Conservation (phyloP, 2,329 filamentous ascomycete species). For the Ophiocordyceps camponoti-leonardi region DNA sequence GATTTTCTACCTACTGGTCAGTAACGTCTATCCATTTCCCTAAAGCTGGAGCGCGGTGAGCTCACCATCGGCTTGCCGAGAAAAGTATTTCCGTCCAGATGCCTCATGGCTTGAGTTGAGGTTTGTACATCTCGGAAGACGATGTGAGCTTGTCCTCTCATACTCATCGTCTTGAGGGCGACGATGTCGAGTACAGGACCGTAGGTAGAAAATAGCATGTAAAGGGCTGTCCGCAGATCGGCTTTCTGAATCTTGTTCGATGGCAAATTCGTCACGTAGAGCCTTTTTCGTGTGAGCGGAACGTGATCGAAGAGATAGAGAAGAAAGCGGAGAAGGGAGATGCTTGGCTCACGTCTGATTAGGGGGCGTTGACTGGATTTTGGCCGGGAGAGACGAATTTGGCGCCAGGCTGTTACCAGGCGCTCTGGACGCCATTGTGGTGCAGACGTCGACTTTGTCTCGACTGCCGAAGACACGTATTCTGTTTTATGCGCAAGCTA, state of each 20-base stretch:
- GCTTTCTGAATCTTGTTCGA: conserved; percentile 80
- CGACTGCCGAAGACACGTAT: background rate
- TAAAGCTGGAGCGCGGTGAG: background rate
- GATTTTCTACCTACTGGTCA: conserved; percentile 48
- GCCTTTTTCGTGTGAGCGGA: conserved; percentile 26
- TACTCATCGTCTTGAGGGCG: conserved; percentile 72
- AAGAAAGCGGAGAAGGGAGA: conserved; percentile 1
- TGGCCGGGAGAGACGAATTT: conserved; percentile 26
- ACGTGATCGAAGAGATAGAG: background rate
- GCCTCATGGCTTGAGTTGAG: conserved; percentile 86
- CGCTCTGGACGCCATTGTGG: conserved; percentile 19
- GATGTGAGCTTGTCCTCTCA: conserved; percentile 91
- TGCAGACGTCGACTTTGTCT: background rate
- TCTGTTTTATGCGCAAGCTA: background rate
- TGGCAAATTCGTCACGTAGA: conserved; percentile 76
- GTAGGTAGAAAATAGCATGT: conserved; percentile 88
- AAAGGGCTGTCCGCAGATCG: conserved; percentile 73
- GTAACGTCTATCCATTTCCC: background rate
- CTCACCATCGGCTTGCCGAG: conserved; percentile 72
- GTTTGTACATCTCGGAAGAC: conserved; percentile 79
- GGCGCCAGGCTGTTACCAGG: conserved; percentile 21
- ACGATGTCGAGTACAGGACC: conserved; percentile 86
- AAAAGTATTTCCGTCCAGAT: conserved; percentile 71
- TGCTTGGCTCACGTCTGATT: conserved; percentile 53
- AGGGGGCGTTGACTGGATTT: conserved; percentile 40